Evolutionary conservation across 2,329 filamentous ascomycete genomes (phyloP), one percentile per base, ranked within the genome.

Genomic region (Arachnomyces sp.): DNA sequence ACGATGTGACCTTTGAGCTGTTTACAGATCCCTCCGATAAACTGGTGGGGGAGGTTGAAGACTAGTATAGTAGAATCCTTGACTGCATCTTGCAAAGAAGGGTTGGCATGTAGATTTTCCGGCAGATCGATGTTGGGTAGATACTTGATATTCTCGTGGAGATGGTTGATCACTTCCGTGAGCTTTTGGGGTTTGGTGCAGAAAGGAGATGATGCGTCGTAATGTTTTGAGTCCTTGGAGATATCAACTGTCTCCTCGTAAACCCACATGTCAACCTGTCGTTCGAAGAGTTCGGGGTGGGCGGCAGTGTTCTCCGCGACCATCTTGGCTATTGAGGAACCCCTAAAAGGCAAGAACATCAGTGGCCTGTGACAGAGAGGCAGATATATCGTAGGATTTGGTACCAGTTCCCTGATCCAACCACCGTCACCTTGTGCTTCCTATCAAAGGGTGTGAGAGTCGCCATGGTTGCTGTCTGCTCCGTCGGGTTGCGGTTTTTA

Each of bases 141-240:
- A 69, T 98, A 98, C 68, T 96, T 98, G 69, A 95, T 75, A 66
- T 98, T 98, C 71, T 98, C 92, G 69, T 96, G 89, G 56, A 84
- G 69, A 33, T 74, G 77, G 72, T 98, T 98, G 77, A 98, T 95
- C 53, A 98, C 67, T 38, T 78, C 65, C 6, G 92, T 95, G 62
- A 98, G 81, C 69, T 95, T 95, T 63, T 92, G 85, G 3, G 83
- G 78, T 48, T 78, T 72, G 47, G 78, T 74, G 56, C 76, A 75
- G 29, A 75, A 55, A 34, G 72, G 65, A 16, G 68, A 72, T 43
- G 73, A 66, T 14, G 75, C 57, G 53, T 84, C 74, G 72, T 87
- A 88, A 67, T 87, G 75, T 51, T 78, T 79, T 36, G 85, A 90
- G 48, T 75, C 73, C 54, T 82, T 74, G 9, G 84, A 68, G 31